These are phyloP conservation scores for Peterozyma toletana DNA, from an alignment of 805 yeast genomes.

Conservation along the genomic window DNA sequence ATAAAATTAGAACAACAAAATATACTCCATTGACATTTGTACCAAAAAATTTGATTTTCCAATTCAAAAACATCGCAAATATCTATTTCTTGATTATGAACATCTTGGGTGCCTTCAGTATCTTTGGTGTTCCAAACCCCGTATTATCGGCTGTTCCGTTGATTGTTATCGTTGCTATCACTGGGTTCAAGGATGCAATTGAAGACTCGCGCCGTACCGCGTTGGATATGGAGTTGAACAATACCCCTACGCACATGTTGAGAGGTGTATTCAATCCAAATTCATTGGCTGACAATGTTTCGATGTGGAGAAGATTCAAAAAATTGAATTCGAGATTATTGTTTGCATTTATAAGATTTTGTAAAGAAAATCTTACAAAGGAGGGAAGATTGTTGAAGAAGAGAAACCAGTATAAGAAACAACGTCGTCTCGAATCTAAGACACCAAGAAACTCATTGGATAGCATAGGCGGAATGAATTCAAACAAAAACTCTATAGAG, in stretches of 20 bases:
- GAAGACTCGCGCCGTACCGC: constrained; percentile 66
- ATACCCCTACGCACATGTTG: constrained; percentile 52
- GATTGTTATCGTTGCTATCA: constrained; percentile 67
- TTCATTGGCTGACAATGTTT: constrained; percentile 44
- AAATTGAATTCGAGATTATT: constrained; percentile 30
- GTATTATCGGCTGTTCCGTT: constrained; percentile 76
- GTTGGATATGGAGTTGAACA: constrained; percentile 64
- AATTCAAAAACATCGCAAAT: constrained; percentile 55
- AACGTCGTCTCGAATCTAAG: constrained; percentile 15
- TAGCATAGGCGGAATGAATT: constrained; percentile 11
- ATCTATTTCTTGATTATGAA: constrained; percentile 48
- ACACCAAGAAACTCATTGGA: constrained; percentile 20
- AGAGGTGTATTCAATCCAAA: constrained; percentile 50
- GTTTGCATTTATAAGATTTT: constrained; percentile 4
- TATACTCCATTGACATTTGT: constrained; percentile 52
- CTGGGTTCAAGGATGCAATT: constrained; percentile 71
- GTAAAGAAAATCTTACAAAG: constrained; percentile 6
- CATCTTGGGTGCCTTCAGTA: constrained; percentile 53
- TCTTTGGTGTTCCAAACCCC: constrained; percentile 69
- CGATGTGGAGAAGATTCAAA: constrained; percentile 64
- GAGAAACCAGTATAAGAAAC: constrained; percentile 5
- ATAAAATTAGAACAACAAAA: constrained; percentile 57
- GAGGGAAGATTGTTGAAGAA: constrained; percentile 8
- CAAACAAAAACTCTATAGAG: background rate
- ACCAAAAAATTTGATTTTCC: constrained; percentile 47